Conservation (phyloP, 148 eudicot genomes). For the Cornus suecica region DNA sequence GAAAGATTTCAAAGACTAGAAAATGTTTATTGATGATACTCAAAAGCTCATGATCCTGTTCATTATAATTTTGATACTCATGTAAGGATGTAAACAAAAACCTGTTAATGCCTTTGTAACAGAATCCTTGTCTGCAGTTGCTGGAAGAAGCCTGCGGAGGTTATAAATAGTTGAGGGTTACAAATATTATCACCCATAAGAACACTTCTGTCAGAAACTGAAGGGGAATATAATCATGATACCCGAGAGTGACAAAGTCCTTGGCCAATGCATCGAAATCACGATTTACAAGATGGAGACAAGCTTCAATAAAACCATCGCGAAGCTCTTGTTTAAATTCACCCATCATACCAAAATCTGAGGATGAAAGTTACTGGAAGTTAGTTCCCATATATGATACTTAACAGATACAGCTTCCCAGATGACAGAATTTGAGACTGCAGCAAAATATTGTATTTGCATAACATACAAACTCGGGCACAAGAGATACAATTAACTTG, state of each 20-base stretch:
- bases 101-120: slow-evolving; percentile 94
- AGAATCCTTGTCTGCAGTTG: slow-evolving; percentile 80
- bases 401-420: neutral
- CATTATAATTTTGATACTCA: neutral
- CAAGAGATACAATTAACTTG: neutral
- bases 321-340: slow-evolving; percentile 88
- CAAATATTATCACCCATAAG: neutral
- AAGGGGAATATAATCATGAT: slow-evolving; percentile 21
- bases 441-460: neutral
- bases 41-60: neutral
- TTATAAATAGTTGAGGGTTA: slow-evolving; percentile 15
- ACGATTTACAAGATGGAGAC: slow-evolving; percentile 96
- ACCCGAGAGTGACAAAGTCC: slow-evolving; percentile 97
- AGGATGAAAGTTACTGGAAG: neutral
- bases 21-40: neutral
- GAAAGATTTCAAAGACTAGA: slow-evolving; percentile 6
- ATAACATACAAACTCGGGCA: neutral
- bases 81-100: slow-evolving; percentile 19
- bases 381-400: neutral
- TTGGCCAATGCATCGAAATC: slow-evolving; percentile 84
- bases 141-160: slow-evolving; percentile 80
- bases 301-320: slow-evolving; percentile 97
- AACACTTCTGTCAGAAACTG: neutral
- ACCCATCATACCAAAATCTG: slow-evolving; percentile 99
- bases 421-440: neutral